Evolutionary conservation across 2,329 filamentous ascomycete genomes (phyloP).

Genomic region (Apiospora malaysiana): DNA sequence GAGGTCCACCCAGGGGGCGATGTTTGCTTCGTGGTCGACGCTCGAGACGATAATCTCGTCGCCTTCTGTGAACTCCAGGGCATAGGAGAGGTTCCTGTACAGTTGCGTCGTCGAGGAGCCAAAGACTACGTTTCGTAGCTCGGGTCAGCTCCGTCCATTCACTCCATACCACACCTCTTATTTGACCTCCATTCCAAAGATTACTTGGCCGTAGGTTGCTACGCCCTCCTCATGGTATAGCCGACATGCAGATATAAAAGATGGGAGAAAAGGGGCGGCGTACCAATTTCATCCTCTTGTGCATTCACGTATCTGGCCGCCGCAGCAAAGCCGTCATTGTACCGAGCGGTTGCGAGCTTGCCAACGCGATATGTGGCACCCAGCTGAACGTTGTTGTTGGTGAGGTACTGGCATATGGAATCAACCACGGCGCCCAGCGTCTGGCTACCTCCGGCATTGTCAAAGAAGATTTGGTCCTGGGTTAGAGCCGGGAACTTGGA

Average conservation of each 20-base stretch:
- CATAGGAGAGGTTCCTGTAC: slow-evolving; percentile 70
- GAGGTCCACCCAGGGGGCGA: slow-evolving; percentile 74
- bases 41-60: slow-evolving; percentile 74
- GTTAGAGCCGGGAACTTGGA: slow-evolving; percentile 71
- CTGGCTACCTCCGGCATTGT: slow-evolving; percentile 81
- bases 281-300: slow-evolving; percentile 67
- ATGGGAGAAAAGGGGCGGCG: slow-evolving; percentile 21
- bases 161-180: not conserved
- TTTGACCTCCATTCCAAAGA: not conserved
- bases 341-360: slow-evolving; percentile 63
- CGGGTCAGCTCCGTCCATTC: not conserved
- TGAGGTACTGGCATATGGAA: slow-evolving; percentile 69
- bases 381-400: slow-evolving; percentile 75
- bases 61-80: slow-evolving; percentile 57
- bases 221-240: too few relatives aligned
- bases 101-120: slow-evolving; percentile 79
- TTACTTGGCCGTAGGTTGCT: too few relatives aligned
- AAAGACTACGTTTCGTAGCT: slow-evolving; percentile 55
- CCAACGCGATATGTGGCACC: slow-evolving; percentile 72
- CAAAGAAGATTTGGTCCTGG: slow-evolving; percentile 73
- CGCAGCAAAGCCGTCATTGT: slow-evolving; percentile 64
- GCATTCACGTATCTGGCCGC: slow-evolving; percentile 77
- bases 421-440: slow-evolving; percentile 70
- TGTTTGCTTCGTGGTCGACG: slow-evolving; percentile 80
- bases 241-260: too few relatives aligned